Percentiles rank a stretch among this genome's conserved stretches.
Evolutionary conservation across 179 eudicot species (phyloP).

Genomic region (Beta macrorhiza): DNA sequence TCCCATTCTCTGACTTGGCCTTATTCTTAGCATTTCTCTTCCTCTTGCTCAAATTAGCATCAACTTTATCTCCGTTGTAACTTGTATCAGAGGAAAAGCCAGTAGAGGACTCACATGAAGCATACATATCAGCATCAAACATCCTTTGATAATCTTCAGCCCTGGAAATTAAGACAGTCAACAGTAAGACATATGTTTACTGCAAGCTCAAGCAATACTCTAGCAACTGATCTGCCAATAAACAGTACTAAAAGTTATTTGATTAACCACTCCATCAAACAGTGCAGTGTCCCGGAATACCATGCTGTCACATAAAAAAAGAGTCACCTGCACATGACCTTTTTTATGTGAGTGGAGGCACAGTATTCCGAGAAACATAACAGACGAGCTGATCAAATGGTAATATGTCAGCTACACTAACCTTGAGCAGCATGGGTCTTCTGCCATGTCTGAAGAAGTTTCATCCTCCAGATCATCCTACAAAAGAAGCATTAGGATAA

Average conservation of each 20-base stretch:
- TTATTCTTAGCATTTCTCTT: conserved; percentile 26
- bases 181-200: not conserved
- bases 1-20: conserved; percentile 24
- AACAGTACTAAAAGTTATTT: not conserved
- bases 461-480: conserved; percentile 41
- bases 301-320: no score
- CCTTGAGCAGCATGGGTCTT: conserved; percentile 35
- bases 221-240: not conserved
- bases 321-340: no score
- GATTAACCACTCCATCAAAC: not conserved
- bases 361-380: no score
- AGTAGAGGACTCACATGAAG: conserved; percentile 30
- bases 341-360: no score
- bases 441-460: conserved; percentile 34
- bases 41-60: conserved; percentile 31
- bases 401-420: conserved; percentile 18
- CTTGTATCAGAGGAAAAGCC: conserved; percentile 28
- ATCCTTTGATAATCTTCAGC: conserved; percentile 31
- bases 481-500: not conserved
- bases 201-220: conserved; percentile 5
- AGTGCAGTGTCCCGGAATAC: no score
- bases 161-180: conserved; percentile 25
- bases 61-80: conserved; percentile 27
- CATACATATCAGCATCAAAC: conserved; percentile 31
- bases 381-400: no score